Base-by-base conservation (phyloP, 768 basidiomycete genomes). In the Amanita muscaria region DNA sequence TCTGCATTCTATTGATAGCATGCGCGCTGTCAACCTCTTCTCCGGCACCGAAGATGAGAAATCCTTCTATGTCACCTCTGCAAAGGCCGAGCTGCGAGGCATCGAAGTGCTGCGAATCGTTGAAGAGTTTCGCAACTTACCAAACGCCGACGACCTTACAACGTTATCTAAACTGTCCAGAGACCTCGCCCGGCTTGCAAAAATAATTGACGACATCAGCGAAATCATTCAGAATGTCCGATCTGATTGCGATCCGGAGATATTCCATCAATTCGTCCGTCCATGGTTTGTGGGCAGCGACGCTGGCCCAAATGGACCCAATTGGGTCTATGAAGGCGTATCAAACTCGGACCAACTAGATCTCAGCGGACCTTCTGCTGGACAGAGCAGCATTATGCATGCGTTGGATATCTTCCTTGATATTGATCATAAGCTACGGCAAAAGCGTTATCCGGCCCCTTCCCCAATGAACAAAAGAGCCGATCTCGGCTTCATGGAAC, bases 241-340 rank as follows among this genome's bases (percentile, higher is more conserved):
- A 38, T 70, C 77, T 5, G 64, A 67, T 19, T 84, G 91, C 57
- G 84, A 89, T 56, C 93, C 94, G 4, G 78, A 82, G 47, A 72
- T 78, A 44, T 97, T 99, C 64, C 93, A 91, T 63, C 87, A 84
- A 74, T 71, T 82, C 46, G 78, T 90, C 52, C 79, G 94, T 41
- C 92, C 90, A 2, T 99, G 94, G 94, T 94, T 77, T 64, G 80
- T 83, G 42, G 93, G 93, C 11, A 88, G 85, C 51, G 77, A 79
- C 47, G 73, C 73, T 50, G 76, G 74, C 0, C 63, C 75, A 6
- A 59, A 62, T 6, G 64, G 64, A 21, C 68, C 71, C 7, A 67
- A 66, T 15, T 89, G 87, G 87, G 65, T 81, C 31, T 97, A 85
- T 60, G 83, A 91, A 55, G 90, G 88, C 0, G 77, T 88, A 6